Conservation (phyloP, 768 basidiomycete species). For the Coprinopsis strossmayeri region DNA sequence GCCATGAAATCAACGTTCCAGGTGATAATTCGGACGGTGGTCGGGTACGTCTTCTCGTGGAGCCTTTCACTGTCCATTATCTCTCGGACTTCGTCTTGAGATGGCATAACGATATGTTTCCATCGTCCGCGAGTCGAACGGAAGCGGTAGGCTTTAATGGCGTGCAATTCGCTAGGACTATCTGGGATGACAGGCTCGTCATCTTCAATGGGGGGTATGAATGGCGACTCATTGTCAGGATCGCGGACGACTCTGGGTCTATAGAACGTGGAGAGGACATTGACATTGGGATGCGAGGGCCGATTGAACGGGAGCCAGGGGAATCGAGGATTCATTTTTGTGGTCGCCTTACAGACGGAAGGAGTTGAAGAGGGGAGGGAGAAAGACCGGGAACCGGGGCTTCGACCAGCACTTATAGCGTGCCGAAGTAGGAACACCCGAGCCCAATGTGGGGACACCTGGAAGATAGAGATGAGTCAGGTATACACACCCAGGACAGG, state of each 20-base stretch:
- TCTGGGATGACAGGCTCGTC: neutral
- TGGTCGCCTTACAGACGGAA: too few relatives aligned
- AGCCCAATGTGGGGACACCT: neutral
- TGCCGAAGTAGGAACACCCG: neutral
- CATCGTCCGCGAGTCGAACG: slow-evolving; percentile 32
- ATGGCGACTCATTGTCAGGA: neutral
- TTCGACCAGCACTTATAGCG: neutral
- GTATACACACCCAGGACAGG: neutral
- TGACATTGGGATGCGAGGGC: too few relatives aligned
- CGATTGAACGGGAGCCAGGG: too few relatives aligned
- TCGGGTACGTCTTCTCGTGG: slow-evolving; percentile 30
- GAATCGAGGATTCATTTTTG: neutral
- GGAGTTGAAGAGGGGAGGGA: neutral
- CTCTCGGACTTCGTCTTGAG: slow-evolving; percentile 18
- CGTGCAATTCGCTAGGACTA: slow-evolving; percentile 23
- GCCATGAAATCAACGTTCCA: slow-evolving; percentile 65
- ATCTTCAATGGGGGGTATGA: neutral
- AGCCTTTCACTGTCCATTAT: slow-evolving; percentile 18
- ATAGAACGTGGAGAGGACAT: too few relatives aligned
- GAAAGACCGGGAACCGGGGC: neutral
- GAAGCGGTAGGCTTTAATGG: slow-evolving; percentile 33
- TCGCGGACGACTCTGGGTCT: neutral
- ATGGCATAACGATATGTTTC: slow-evolving; percentile 36
- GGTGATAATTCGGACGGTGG: slow-evolving; percentile 49
- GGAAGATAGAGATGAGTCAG: slow-evolving; percentile 9